Evolutionary conservation across 2,329 filamentous ascomycete genomes (phyloP), one percentile per base, ranked within the genome.

Genomic region (Colletotrichum acutatum): DNA sequence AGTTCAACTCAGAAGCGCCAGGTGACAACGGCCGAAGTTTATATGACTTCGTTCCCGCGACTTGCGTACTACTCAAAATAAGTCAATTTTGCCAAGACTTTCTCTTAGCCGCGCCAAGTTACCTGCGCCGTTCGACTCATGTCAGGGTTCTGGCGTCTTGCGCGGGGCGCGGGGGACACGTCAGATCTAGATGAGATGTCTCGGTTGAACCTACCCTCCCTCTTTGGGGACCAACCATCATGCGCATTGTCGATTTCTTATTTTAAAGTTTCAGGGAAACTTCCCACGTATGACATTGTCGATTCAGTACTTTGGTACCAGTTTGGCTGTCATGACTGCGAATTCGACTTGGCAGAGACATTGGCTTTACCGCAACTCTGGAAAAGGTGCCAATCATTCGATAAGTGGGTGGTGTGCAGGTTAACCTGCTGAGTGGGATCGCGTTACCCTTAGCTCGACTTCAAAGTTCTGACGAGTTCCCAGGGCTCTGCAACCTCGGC

Each of bases 101-200:
- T 34, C 19, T 16, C n/a, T 56, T 49, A 65, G 32, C 60, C 19
- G n/a, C 14, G 34, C 66, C 59, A 64, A 69, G 66, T n/a, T n/a
- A 30, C n/a, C 30, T 26, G 28, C 22, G 26, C 60, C 34, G 54
- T 65, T 34, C 61, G 61, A 73, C 71, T 71, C 66, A 71, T 66
- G 71, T 52, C 60, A 54, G 66, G 59, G 54, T 56, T 70, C 56
- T 57, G n/a, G 16, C 46, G n/a, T 70, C 54, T 70, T 66, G 54
- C 60, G 60, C 53, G 60, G 26, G 66, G 59, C 49, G 22, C 49
- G 30, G 67, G 60, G 56, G 53, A 34, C 54, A 65, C 58, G 71
- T 71, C 71, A 71, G 66, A 73, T 71, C 71, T 58, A 71, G 66
- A 66, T 66, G 71, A 66, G 34, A 71, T 71, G 71, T 58, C 56